Evolutionary conservation across 768 basidiomycete species (phyloP), one percentile per base, ranked within the genome.

Genomic region (Leccinum uliginosum): DNA sequence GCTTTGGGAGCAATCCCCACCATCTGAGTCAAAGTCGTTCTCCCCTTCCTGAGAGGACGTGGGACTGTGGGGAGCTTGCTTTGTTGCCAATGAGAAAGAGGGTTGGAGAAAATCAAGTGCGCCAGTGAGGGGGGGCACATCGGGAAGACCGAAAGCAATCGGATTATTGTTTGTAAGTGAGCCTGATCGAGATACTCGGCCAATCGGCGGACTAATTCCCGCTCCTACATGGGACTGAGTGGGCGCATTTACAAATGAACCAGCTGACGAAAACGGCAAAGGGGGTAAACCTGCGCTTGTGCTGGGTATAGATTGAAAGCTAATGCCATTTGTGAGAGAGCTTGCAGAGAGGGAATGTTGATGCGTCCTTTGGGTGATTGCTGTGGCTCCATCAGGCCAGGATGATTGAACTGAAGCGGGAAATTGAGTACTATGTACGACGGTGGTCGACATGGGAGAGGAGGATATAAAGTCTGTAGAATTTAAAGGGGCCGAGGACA

Each of bases 171-270:
- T 79, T 48, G 75, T 80, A 56, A 84, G 75, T 23, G 83, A 84
- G 51, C 82, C 79, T 24, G 83, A 83, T 46, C 82, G 78, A 43
- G 81, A 80, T 74, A 84, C 78, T 56, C 83, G 74, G 30, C 83
- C 82, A 53, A 82, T 73, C 29, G 73, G 69, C 3, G 71, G 69
- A 40, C 67, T 73, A 44, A 71, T 72, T 7, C 68, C 70, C 0
- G 63, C 55, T 0, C 63, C 57, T 32, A 51, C 53, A 43, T 58
- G 68, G 26, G 65, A 26, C 46, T 65, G 70, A 51, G 71, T 54
- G 52, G 70, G 61, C 54, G 70, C 38, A 27, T 62, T 59, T 43
- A 68, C 51, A 54, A 73, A 73, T 35, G 72, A 56, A 59, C 70
- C 72, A 19, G 70, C 58, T 17, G 70, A 59, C 30, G 70, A 62